These are phyloP conservation scores for Leccinum truebloodii DNA, from an alignment of 768 basidiomycete species.

Conservation along the genomic window DNA sequence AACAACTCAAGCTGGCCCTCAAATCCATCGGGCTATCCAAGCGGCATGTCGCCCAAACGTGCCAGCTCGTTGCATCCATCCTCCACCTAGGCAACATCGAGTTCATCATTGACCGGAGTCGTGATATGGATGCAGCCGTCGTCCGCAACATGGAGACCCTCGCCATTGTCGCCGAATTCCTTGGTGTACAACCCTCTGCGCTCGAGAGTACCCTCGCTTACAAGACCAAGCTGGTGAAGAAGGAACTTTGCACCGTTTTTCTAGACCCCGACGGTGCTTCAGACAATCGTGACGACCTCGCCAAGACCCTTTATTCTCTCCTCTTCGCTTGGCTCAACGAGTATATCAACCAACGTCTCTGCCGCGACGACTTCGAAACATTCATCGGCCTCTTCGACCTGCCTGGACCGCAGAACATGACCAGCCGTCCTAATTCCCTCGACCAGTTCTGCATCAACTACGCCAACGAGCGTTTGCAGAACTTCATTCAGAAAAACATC, in stretches of 20 bases:
- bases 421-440: slow-evolving; percentile 85
- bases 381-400: slow-evolving; percentile 96
- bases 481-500: slow-evolving; percentile 75
- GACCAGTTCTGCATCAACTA: slow-evolving; percentile 98
- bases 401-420: slow-evolving; percentile 90
- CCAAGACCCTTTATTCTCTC: slow-evolving; percentile 90
- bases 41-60: slow-evolving; percentile 92
- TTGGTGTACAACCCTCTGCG: slow-evolving; percentile 73
- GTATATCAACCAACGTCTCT: slow-evolving; percentile 92
- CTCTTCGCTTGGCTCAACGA: slow-evolving; percentile 97
- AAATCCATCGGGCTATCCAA: slow-evolving; percentile 94
- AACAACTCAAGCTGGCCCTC: slow-evolving; percentile 92
- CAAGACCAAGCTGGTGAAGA: slow-evolving; percentile 90
- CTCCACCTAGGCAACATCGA: slow-evolving; percentile 96
- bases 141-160: slow-evolving; percentile 84
- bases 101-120: slow-evolving; percentile 78
- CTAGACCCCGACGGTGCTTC: slow-evolving; percentile 93
- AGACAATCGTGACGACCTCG: slow-evolving; percentile 92
- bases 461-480: slow-evolving; percentile 88
- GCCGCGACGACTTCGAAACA: slow-evolving; percentile 88
- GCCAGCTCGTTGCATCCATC: slow-evolving; percentile 93
- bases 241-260: slow-evolving; percentile 97
- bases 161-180: slow-evolving; percentile 85
- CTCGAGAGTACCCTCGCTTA: slow-evolving; percentile 85
- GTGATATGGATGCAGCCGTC: slow-evolving; percentile 91